Evolutionary conservation across 2,329 filamentous ascomycete genomes (phyloP).

Genomic region (Calonectria leucothoes): DNA sequence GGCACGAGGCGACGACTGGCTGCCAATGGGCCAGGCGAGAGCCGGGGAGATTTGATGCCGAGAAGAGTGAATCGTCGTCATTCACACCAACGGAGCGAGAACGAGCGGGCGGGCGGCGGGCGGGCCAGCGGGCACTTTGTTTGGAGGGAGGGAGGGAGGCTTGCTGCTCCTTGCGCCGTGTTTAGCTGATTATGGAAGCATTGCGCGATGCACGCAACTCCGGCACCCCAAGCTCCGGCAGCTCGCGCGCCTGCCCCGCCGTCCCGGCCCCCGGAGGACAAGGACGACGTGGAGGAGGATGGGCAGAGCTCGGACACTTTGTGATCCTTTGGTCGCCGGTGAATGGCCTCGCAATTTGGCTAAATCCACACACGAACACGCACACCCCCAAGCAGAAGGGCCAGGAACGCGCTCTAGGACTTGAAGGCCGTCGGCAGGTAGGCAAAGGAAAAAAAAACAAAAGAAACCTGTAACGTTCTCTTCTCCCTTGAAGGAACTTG

Average conservation of each 20-base stretch:
- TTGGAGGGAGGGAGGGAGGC: no score
- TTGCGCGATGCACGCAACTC: conserved; percentile 8
- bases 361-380: not conserved
- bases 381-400: not conserved
- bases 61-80: conserved; percentile 8
- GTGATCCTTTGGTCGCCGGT: conserved; percentile 5
- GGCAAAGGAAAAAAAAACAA: not conserved
- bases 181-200: not conserved
- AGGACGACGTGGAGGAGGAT: not conserved
- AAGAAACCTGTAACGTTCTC: not conserved
- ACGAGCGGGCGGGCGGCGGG: no score
- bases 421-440: not conserved
- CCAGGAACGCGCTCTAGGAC: not conserved
- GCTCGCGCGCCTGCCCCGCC: not conserved
- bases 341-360: conserved; percentile 15
- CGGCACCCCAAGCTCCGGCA: not conserved
- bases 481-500: not conserved
- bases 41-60: conserved; percentile 9
- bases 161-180: not conserved
- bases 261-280: not conserved
- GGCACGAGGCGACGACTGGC: conserved; percentile 4
- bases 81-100: not conserved
- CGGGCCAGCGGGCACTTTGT: not conserved
- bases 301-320: conserved; percentile 21
- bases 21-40: conserved; percentile 7